Evolutionary conservation across 1,284 basidiomycete species (phyloP).

Genomic region (Cutaneotrichosporon sp.): DNA sequence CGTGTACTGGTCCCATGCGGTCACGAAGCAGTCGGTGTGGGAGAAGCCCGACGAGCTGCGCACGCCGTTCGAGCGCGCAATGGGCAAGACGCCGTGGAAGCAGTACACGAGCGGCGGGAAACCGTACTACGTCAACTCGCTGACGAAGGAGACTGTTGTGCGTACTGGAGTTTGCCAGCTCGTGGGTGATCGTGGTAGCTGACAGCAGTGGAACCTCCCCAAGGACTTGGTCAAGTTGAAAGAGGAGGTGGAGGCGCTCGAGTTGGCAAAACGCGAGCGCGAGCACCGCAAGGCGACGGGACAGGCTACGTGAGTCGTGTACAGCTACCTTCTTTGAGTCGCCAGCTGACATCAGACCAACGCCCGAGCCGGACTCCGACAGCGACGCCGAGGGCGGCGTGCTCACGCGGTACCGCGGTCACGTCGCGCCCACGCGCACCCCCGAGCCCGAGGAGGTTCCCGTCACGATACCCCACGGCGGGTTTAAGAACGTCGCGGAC

Average conservation of each 20-base stretch:
- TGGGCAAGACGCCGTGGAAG: constrained; percentile 85
- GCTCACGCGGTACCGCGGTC: constrained; percentile 8
- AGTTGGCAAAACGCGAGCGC: constrained; percentile 32
- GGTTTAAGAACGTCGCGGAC: constrained; percentile 80
- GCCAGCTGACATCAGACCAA: constrained; percentile 18
- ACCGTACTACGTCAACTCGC: constrained; percentile 85
- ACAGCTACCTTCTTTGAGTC: no score
- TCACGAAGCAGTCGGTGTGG: constrained; percentile 55
- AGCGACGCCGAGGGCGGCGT: constrained; percentile 16
- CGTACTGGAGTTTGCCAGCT: no score
- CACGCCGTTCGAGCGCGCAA: constrained; percentile 85
- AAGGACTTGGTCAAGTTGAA: constrained; percentile 77
- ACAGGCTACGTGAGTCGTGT: constrained; percentile 34
- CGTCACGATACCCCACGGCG: constrained; percentile 75
- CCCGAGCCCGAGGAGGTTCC: constrained; percentile 19
- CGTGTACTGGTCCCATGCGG: constrained; percentile 53
- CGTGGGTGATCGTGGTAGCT: no score
- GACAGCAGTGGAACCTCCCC: constrained; percentile 82
- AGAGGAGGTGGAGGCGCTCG: constrained; percentile 78
- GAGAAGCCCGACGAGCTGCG: constrained; percentile 58
- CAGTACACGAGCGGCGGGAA: constrained; percentile 85
- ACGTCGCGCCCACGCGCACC: constrained; percentile 5
- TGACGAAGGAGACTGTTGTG: constrained; percentile 53
- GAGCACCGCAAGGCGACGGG: constrained; percentile 26
- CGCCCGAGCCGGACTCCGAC: constrained; percentile 5